Evolutionary conservation across 2,329 filamentous ascomycete species (phyloP), one percentile per base, ranked within the genome.

Genomic region (Colletotrichum trifolii): DNA sequence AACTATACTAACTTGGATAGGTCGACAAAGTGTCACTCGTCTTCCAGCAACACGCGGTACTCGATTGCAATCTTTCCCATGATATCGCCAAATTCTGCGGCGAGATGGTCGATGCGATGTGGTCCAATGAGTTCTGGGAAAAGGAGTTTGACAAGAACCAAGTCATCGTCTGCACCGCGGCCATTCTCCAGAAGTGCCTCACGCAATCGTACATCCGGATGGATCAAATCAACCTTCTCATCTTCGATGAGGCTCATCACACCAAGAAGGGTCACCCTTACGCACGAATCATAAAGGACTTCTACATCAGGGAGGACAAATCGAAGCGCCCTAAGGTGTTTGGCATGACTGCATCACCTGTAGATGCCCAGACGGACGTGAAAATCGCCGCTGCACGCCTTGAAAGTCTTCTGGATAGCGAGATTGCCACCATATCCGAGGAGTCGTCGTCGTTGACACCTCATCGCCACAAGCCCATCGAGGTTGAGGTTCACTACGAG

Each of bases 211-310:
- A 93, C 76, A 85, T 97, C 64, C 85, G 78, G 9, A 97, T 99
- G 80, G 81, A 87, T 15, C 87, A 91, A 70, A 93, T 98, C 75
- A 98, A 95, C 72, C 85, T 99, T 1, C 82, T 99, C 42, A 89
- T 98, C 65, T 97, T 99, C 69, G 96, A 99, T 72, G 96, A 99
- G 77, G 96, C 94, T 6, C 96, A 99, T 72, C 96, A 98, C 73
- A 89, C 95, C 0, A 99, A 99, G 78, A 96, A 95, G 75, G 91
- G 94, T 55, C 96, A 99, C 72, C 86, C 93, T 0, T 99, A 97
- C 73, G 93, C 95, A 17, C 86, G 88, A 35, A 96, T 99, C 64
- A 92, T 99, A 78, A 94, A 92, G 71, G 91, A 97, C 64, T 94
- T 92, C 70, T 98, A 97, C 72, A 71, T 87, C 2, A 77, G 83